Conservation (phyloP, 805 yeast genomes). For the Scheffersomyces spartinae region DNA sequence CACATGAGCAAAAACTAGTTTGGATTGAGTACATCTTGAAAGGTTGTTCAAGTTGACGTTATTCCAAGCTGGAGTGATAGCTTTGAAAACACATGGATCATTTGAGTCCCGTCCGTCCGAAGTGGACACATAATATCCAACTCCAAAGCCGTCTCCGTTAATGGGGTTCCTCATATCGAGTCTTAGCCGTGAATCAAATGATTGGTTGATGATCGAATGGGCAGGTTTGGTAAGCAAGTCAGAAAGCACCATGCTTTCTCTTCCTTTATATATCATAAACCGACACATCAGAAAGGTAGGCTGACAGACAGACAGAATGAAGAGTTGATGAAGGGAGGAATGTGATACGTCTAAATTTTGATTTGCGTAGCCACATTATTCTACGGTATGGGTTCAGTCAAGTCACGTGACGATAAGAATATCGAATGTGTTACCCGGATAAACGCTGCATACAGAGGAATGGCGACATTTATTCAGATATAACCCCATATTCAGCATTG, state of each 20-base stretch:
- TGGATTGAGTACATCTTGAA: constrained; percentile 78
- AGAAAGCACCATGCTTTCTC: constrained; percentile 76
- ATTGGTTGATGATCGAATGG: constrained; percentile 93
- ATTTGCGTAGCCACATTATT: too few species aligned
- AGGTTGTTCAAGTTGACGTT: constrained; percentile 78
- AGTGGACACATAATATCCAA: constrained; percentile 62
- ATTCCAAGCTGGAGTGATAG: constrained; percentile 98
- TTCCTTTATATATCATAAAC: constrained; percentile 83
- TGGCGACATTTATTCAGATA: not conserved
- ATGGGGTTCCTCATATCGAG: constrained; percentile 85
- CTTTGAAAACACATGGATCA: constrained; percentile 87
- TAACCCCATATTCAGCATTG: too few species aligned
- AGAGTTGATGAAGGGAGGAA: too few species aligned
- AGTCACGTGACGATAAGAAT: too few species aligned
- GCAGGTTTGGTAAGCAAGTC: constrained; percentile 90
- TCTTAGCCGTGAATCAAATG: constrained; percentile 81
- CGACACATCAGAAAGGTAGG: constrained; percentile 59
- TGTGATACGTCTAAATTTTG: too few species aligned
- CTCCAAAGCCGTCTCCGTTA: constrained; percentile 98
- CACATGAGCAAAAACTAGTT: constrained; percentile 86
- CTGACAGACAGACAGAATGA: not conserved
- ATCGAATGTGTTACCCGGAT: not conserved
- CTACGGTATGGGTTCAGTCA: too few species aligned
- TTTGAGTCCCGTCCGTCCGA: constrained; percentile 14
- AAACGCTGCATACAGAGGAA: not conserved